Base-by-base conservation (phyloP, 2,329 filamentous ascomycete genomes). In the Cercospora sp. region DNA sequence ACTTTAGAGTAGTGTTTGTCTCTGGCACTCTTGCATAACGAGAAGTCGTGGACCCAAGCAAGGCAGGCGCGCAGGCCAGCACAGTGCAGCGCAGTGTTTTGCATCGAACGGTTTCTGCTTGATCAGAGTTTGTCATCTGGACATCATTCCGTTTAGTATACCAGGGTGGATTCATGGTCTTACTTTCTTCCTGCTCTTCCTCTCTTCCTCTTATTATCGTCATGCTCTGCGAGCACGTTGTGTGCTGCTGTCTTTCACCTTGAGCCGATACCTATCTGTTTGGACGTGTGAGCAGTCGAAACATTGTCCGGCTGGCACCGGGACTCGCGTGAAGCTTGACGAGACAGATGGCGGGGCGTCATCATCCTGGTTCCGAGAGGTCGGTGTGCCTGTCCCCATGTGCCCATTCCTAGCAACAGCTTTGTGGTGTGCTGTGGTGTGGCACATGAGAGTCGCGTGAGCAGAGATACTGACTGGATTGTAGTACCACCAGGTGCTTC, bases 401-500 rank as follows among this genome's bases (percentile, higher is more conserved):
- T 42, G 36, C 36, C 16, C 13, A 36, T 57, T 26, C 28, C 53
- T 31, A 64, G 60, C 53, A 23, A n/a, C 61, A 57, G 57, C 28
- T 53, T 40, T 40, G 33, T 40, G 33, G 33, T 40, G 33, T 40
- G 16, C 33, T 30, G 28, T 18, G 30, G 40, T 55, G n/a, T 36
- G 30, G 58, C 12, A 33, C 30, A 9, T n/a, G 5, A 1, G 40
- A 20, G 42, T 55, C 42, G 42, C 58, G 57, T 60, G 57, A 28
- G 64, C 28, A 55, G 31, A 45, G 23, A 6, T 23, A 26, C 58
- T 51, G 33, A 60, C 63, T 13, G n/a, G 18, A 36, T 26, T 48
- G 55, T 40, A 65, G 40, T 31, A 60, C 51, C 33, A 65, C 62
- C 59, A 61, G 60, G 28, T 64, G 63, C 58, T 70, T 75, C 48